Base-by-base conservation (phyloP, 495 filamentous ascomycete species). In the Aspergillus indologenus region DNA sequence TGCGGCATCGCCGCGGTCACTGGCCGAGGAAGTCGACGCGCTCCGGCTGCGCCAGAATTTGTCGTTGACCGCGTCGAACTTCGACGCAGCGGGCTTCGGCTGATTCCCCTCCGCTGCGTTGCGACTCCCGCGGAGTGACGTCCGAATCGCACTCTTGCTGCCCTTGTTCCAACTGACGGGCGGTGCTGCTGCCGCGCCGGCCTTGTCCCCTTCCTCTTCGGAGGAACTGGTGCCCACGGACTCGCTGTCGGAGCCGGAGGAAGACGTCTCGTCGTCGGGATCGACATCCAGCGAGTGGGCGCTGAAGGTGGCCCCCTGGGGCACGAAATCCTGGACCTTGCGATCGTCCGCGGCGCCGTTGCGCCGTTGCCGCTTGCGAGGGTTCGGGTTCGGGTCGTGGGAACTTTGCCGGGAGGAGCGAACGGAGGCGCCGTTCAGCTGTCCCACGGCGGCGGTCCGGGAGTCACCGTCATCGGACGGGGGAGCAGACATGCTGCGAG, bases 81-180 rank as follows among this genome's bases (percentile, higher is more conserved):
- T 65, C 3, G 68, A 63, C 18, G 52, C 21, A 15, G 48, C 31
- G 40, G 52, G 22, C 45, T 42, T 23, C n/a, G n/a, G n/a, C 17
- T 54, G 53, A 40, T 61, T 63, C 42, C 24, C 61, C 19, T 49
- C 55, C 1, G 54, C 49, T n/a, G 51, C 18, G 46, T 63, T 53
- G 26, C 69, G 64, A 19, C 67, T 61, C 45, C 65, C 65, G 11
- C 73, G 62, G 17, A 77, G 62, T 1, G 71, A 67, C 17, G 74
- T 79, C 17, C 75, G 65, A 23, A 77, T 70, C 1, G 70, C 65
- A 31, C 60, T 64, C 49, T 71, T 74, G 34, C 59, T 71, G 14
- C 67, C 69, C 48, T 74, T 69, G 51, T 79, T 79, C 76, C 76
- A 79, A 54, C 71, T 79, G 19, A 71, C 65, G 0, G 68, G 68